phyloP scores from a whole-genome alignment of 257 asterid species.

The Voacanga thouarsii region DNA sequence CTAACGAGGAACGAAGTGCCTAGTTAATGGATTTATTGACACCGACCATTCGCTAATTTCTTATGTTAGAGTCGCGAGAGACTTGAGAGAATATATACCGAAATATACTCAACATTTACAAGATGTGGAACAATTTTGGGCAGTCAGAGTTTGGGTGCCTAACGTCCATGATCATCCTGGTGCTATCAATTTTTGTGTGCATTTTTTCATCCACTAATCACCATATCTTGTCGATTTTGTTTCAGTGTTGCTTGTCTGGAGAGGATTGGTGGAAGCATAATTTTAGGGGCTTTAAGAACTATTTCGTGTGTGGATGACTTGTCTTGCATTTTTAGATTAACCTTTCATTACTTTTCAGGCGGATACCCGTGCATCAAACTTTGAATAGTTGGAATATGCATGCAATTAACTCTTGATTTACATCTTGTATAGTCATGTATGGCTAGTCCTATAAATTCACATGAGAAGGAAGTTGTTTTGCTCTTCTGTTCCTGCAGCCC shows the following conservation, averaged over 20 bases:
- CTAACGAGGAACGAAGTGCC: too few relatives aligned
- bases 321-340: not conserved
- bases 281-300: not conserved
- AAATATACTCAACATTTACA: not conserved
- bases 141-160: not conserved
- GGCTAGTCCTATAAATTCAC: not conserved
- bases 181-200: not conserved
- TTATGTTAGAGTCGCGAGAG: not conserved
- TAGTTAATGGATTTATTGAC: not conserved
- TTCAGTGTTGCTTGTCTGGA: not conserved
- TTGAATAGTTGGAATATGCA: not conserved
- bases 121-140: not conserved
- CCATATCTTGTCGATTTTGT: not conserved
- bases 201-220: not conserved
- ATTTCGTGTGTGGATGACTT: not conserved
- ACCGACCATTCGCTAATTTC: not conserved
- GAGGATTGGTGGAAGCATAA: not conserved
- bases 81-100: not conserved
- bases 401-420: too few relatives aligned
- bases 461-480: not conserved
- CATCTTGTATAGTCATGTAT: not conserved
- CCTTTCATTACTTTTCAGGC: not conserved
- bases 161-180: not conserved
- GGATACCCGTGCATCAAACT: not conserved
- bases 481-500: constrained; percentile 35